Evolutionary conservation across 1,139 yeast species (phyloP).

Genomic region (Debaryomyces sp.): DNA sequence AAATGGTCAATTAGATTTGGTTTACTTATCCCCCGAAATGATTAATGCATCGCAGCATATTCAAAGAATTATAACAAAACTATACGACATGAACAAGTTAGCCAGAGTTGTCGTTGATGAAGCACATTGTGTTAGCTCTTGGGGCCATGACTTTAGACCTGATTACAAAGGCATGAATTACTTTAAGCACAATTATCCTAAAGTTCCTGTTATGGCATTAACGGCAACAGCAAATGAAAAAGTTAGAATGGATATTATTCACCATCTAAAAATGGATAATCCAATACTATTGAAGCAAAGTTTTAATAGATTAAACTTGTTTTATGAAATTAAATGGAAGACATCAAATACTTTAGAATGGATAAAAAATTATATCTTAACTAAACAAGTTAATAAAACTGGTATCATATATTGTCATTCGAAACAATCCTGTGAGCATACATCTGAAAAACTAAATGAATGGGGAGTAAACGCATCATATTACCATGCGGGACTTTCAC

Average conservation of each 20-base stretch:
- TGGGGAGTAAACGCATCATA: conserved; percentile 69
- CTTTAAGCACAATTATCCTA: conserved; percentile 74
- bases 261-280: conserved; percentile 60
- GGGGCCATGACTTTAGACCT: conserved; percentile 99
- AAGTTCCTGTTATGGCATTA: conserved; percentile 89
- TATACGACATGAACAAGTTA: conserved; percentile 57
- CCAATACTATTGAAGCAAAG: conserved; percentile 70
- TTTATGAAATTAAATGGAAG: conserved; percentile 75
- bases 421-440: conserved; percentile 83
- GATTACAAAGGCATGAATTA: conserved; percentile 83
- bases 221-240: conserved; percentile 98
- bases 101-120: conserved; percentile 96
- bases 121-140: conserved; percentile 97
- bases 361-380: conserved; percentile 57
- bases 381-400: conserved; percentile 58
- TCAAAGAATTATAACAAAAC: conserved; percentile 59
- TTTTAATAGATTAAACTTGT: conserved; percentile 86
- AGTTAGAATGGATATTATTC: conserved; percentile 83
- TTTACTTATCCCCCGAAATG: conserved; percentile 96
- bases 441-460: conserved; percentile 60
- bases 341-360: conserved; percentile 59
- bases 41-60: conserved; percentile 75
- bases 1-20: conserved; percentile 69
- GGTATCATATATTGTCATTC: conserved; percentile 97
- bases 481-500: conserved; percentile 93